These are phyloP conservation scores for Fraxinus paxiana DNA, from an alignment of 305 asterid species.

Conservation along the genomic window DNA sequence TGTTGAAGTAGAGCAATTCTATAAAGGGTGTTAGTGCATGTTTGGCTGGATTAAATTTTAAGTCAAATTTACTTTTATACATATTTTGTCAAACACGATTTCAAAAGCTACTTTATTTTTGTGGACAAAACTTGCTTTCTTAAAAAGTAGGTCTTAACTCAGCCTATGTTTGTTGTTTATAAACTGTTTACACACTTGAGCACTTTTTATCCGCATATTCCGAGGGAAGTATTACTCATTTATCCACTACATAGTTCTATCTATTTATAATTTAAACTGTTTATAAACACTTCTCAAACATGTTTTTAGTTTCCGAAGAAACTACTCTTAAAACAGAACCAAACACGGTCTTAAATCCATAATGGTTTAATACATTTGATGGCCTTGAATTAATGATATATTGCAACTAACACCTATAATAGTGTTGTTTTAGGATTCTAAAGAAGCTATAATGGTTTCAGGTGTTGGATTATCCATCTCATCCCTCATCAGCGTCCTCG, in stretches of 20 bases:
- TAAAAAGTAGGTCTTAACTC: not conserved
- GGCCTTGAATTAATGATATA: not conserved
- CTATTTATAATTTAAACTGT: not conserved
- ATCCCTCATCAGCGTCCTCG: slow-evolving; percentile 63
- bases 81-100: not conserved
- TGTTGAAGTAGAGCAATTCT: not conserved
- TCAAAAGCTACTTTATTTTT: not conserved
- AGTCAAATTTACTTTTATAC: not conserved
- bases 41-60: not conserved
- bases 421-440: not conserved
- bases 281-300: not conserved
- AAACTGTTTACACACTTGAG: not conserved
- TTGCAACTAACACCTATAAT: not conserved
- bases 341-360: not conserved
- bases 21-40: not conserved
- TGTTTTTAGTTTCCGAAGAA: not conserved
- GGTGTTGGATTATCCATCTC: slow-evolving; percentile 56
- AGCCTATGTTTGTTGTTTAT: not conserved
- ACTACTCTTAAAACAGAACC: not conserved
- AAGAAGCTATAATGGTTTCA: slow-evolving; percentile 17
- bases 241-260: not conserved
- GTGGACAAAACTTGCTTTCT: not conserved
- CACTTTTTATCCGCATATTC: not conserved
- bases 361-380: not conserved
- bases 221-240: not conserved